A percentile compares a stretch with the other conserved stretches of the same genome.
phyloP scores from a whole-genome alignment of 2,329 filamentous ascomycete species.

The Exophiala sp. region DNA sequence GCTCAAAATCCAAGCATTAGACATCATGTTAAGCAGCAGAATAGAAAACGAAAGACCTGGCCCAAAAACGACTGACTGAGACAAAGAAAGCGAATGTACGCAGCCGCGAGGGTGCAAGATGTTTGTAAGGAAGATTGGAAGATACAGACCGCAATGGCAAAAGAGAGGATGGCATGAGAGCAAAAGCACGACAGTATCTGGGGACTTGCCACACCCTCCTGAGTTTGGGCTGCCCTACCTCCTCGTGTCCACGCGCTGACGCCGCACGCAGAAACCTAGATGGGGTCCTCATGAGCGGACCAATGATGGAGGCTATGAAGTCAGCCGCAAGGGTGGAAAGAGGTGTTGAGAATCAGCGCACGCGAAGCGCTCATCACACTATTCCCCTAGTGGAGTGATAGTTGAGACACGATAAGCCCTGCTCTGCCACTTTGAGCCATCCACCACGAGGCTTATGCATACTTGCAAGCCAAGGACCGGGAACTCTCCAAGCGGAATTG shows the following conservation, averaged over 20 bases:
- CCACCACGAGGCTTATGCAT: slow-evolving; percentile 5
- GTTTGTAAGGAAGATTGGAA: slow-evolving; percentile 1
- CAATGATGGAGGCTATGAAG: background rate
- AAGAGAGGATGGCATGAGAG: background rate
- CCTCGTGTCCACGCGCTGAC: background rate
- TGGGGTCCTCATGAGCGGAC: background rate
- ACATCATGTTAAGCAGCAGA: slow-evolving; percentile 5
- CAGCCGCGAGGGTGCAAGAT: slow-evolving; percentile 9
- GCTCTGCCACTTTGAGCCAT: background rate
- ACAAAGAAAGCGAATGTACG: slow-evolving; percentile 13
- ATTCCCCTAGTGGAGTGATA: slow-evolving; percentile 9
- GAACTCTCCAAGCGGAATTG: background rate
- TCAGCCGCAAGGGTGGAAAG: background rate
- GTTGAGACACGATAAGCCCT: slow-evolving; percentile 20
- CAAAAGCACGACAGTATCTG: background rate
- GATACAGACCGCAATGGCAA: background rate
- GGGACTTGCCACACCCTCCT: background rate
- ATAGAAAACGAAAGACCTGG: slow-evolving; percentile 12
- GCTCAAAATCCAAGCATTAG: slow-evolving; percentile 5
- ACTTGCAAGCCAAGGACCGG: background rate
- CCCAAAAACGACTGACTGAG: background rate
- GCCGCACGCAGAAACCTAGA: background rate
- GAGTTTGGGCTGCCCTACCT: background rate
- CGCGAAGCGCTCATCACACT: slow-evolving; percentile 8
- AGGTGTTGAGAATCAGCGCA: background rate